Conservation (phyloP, 2,329 filamentous ascomycete species). For the Gnomoniopsis sp. region DNA sequence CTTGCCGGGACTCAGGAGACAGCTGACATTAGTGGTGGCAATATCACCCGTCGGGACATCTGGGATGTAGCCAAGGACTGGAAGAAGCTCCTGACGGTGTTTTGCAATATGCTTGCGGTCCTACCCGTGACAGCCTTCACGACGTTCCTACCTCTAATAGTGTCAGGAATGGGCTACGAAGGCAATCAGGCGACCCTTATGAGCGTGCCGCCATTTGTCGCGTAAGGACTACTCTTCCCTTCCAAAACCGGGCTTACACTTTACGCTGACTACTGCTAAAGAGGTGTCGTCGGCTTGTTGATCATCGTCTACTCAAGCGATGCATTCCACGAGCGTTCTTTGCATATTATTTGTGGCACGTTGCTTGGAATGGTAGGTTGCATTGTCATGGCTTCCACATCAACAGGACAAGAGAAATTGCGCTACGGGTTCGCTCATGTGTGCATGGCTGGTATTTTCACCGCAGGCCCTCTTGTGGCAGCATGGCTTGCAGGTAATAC, state of each 20-base stretch:
- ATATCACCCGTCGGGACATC: background rate
- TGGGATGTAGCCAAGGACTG: background rate
- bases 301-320: background rate
- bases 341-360: background rate
- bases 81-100: background rate
- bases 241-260: background rate
- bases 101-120: background rate
- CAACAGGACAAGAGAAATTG: background rate
- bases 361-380: background rate
- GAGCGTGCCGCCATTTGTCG: background rate
- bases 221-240: background rate
- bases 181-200: background rate
- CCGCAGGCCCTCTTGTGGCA: background rate
- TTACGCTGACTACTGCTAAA: background rate
- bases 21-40: background rate
- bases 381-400: background rate
- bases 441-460: background rate
- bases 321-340: background rate
- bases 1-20: background rate
- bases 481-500: background rate
- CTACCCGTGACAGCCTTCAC: background rate
- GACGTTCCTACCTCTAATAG: background rate
- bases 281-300: background rate
- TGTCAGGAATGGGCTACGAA: background rate
- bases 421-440: background rate